A percentile compares a stretch with the other conserved stretches of the same genome.
phyloP scores from a whole-genome alignment of 1,139 yeast genomes.

The Petasospora rhodanensis region DNA sequence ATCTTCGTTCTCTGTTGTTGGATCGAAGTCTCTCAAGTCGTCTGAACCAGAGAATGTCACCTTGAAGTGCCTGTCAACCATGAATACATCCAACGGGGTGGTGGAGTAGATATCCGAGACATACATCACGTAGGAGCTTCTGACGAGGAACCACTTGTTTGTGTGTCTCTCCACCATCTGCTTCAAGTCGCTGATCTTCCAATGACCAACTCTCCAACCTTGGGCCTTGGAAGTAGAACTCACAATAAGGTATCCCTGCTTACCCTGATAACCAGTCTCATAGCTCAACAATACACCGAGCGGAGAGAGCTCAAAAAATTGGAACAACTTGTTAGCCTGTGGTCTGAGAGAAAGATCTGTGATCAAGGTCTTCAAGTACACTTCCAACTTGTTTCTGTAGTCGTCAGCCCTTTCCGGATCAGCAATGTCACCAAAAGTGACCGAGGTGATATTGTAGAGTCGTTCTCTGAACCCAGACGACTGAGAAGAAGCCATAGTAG shows the following conservation, averaged over 20 bases:
- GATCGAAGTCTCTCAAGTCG: slow-evolving; percentile 23
- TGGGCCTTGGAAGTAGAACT: slow-evolving; percentile 81
- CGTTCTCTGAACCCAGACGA: slow-evolving; percentile 16
- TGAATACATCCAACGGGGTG: slow-evolving; percentile 83
- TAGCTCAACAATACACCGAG: slow-evolving; percentile 78
- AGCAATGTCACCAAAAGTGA: slow-evolving; percentile 9
- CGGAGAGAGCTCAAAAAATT: slow-evolving; percentile 86
- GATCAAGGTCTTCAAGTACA: slow-evolving; percentile 61
- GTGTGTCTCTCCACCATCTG: slow-evolving; percentile 89
- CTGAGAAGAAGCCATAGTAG: no score
- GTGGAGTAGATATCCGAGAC: slow-evolving; percentile 85
- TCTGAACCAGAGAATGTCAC: slow-evolving; percentile 46
- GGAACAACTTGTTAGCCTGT: slow-evolving; percentile 76
- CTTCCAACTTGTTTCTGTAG: slow-evolving; percentile 38
- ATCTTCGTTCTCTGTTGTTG: no score
- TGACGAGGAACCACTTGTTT: slow-evolving; percentile 84
- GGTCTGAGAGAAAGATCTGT: slow-evolving; percentile 62
- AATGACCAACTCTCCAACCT: slow-evolving; percentile 96
- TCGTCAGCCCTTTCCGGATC: slow-evolving; percentile 9
- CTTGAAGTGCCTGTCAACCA: slow-evolving; percentile 70
- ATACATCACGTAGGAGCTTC: slow-evolving; percentile 80
- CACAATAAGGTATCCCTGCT: slow-evolving; percentile 80
- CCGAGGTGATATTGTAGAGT: slow-evolving; percentile 16
- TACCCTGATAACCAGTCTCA: slow-evolving; percentile 79
- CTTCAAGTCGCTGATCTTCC: slow-evolving; percentile 70